These are phyloP conservation scores for Colletotrichum viniferum DNA, from an alignment of 2,329 filamentous ascomycete species.

Conservation along the genomic window DNA sequence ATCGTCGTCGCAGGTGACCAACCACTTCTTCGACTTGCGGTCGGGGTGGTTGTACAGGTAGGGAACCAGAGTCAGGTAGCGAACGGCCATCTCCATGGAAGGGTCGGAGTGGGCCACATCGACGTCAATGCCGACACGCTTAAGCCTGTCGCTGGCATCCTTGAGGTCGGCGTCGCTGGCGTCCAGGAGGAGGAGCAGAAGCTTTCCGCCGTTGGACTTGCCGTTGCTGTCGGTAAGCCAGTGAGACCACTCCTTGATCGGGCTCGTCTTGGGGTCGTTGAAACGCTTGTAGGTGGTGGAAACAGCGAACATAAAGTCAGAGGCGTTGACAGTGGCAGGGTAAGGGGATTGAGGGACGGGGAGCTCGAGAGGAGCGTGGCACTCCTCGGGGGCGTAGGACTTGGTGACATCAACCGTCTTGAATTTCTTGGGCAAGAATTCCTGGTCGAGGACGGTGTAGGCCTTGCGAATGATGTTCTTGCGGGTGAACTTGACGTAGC, in stretches of 20 bases:
- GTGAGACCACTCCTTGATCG: constrained; percentile 63
- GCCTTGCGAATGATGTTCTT: constrained; percentile 53
- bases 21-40: constrained; percentile 58
- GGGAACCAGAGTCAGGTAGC: constrained; percentile 60
- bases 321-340: constrained; percentile 56
- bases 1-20: constrained; percentile 68
- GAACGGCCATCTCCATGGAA: constrained; percentile 60
- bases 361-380: constrained; percentile 54
- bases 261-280: constrained; percentile 53
- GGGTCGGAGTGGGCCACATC: constrained; percentile 61
- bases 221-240: constrained; percentile 63
- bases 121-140: constrained; percentile 56
- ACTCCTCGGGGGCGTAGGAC: constrained; percentile 44
- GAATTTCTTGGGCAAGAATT: constrained; percentile 51
- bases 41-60: constrained; percentile 58
- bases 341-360: constrained; percentile 55
- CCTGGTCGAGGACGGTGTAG: constrained; percentile 54
- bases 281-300: constrained; percentile 63
- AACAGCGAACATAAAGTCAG: constrained; percentile 63
- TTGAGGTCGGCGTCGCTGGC: constrained; percentile 56
- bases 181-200: constrained; percentile 58
- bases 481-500: constrained; percentile 57
- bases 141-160: constrained; percentile 51
- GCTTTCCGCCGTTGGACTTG: constrained; percentile 60
- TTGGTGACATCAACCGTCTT: constrained; percentile 52